Conservation (phyloP, 2,329 filamentous ascomycete genomes). For the Curvularia lunata region DNA sequence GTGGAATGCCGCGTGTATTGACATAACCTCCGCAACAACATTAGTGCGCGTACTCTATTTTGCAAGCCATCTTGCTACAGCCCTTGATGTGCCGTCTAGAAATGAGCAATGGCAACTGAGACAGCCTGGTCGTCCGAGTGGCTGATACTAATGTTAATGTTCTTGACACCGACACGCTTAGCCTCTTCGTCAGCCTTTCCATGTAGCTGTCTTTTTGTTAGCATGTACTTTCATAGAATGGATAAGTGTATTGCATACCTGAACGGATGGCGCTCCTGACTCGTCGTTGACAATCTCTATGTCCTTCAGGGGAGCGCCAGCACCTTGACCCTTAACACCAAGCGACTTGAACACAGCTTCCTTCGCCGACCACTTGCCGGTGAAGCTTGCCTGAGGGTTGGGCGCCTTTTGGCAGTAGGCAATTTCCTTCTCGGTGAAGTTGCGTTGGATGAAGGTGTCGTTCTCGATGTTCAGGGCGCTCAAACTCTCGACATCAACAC, state of each 20-base stretch:
- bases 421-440: constrained; percentile 87
- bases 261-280: constrained; percentile 81
- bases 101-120: constrained; percentile 85
- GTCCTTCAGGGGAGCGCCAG: constrained; percentile 86
- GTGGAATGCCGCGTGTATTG: constrained; percentile 3
- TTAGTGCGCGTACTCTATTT: constrained; percentile 3
- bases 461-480: constrained; percentile 89
- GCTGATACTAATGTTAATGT: constrained; percentile 90
- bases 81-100: constrained; percentile 55
- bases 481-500: constrained; percentile 92
- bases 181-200: constrained; percentile 84
- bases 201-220: constrained; percentile 68
- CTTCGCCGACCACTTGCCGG: constrained; percentile 95
- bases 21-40: constrained; percentile 2
- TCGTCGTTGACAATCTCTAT: constrained; percentile 89
- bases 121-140: constrained; percentile 95
- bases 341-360: constrained; percentile 98
- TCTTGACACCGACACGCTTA: constrained; percentile 84
- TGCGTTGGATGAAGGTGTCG: constrained; percentile 90
- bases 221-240: constrained; percentile 1
- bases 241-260: constrained; percentile 64
- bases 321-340: constrained; percentile 84
- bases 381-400: constrained; percentile 86
- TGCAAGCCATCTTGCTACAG: background rate
- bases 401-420: constrained; percentile 83